Evolutionary conservation across 2,329 filamentous ascomycete genomes (phyloP).

Genomic region (Dothistroma pini): DNA sequence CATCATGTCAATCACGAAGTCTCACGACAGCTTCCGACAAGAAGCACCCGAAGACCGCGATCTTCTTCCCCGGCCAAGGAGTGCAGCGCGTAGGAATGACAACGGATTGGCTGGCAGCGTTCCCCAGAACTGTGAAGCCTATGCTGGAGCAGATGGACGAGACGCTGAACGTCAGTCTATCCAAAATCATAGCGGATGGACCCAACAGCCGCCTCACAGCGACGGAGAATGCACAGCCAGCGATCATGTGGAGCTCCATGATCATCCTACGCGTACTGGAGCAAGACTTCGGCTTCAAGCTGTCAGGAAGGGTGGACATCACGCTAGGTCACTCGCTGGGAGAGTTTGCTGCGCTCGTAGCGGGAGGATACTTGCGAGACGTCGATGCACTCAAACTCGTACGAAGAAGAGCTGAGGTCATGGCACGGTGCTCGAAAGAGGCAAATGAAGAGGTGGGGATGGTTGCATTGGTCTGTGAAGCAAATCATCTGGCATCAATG

Average conservation of each 20-base stretch:
- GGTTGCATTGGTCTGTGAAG: slow-evolving; percentile 87
- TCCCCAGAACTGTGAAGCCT: slow-evolving; percentile 71
- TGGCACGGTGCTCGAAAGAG: slow-evolving; percentile 69
- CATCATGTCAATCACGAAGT: slow-evolving; percentile 23
- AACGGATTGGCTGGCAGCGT: slow-evolving; percentile 77
- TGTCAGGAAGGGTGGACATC: slow-evolving; percentile 68
- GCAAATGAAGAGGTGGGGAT: slow-evolving; percentile 81
- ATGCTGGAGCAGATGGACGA: slow-evolving; percentile 83
- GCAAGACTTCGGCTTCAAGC: slow-evolving; percentile 74
- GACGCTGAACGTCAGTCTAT: slow-evolving; percentile 69
- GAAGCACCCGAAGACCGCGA: slow-evolving; percentile 33
- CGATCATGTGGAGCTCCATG: slow-evolving; percentile 93
- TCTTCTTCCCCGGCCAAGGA: slow-evolving; percentile 41
- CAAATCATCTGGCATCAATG: slow-evolving; percentile 65
- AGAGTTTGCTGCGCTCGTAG: slow-evolving; percentile 87
- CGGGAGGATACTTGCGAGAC: slow-evolving; percentile 75
- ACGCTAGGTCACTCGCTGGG: slow-evolving; percentile 87
- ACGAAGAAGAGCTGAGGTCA: slow-evolving; percentile 71
- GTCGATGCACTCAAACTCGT: slow-evolving; percentile 74
- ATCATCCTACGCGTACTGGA: slow-evolving; percentile 85
- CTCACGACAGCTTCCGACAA: slow-evolving; percentile 20
- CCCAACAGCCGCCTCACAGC: slow-evolving; percentile 72
- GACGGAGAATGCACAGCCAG: slow-evolving; percentile 86
- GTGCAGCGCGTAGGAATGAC: slow-evolving; percentile 38
- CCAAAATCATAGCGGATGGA: slow-evolving; percentile 72